Percentiles rank a stretch among this genome's conserved stretches.
Conservation (phyloP, 1,284 basidiomycete genomes). For the Melampsora larici-populina region DNA sequence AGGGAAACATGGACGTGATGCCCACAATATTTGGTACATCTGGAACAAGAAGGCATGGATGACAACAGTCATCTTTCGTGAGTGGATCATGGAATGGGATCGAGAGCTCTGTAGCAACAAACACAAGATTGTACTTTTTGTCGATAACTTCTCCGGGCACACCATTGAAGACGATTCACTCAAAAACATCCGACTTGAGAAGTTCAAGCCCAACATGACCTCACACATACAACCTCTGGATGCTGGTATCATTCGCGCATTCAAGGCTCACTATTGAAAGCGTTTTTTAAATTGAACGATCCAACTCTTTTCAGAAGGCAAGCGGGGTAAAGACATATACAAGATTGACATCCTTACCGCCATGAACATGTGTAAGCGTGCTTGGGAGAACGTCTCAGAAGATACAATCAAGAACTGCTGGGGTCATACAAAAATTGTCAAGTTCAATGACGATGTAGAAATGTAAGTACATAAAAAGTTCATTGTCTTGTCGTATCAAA, state of each 20-base stretch:
- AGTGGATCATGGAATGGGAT: constrained; percentile 1
- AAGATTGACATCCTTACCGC: too few species aligned
- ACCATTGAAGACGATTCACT: not conserved
- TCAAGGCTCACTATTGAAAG: constrained; percentile 4
- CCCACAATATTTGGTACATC: not conserved
- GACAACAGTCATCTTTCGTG: not conserved
- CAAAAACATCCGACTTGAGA: constrained; percentile 1
- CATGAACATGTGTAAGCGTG: too few species aligned
- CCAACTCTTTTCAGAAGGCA: too few species aligned
- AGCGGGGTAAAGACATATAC: too few species aligned
- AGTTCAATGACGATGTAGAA: too few species aligned
- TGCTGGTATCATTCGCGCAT: constrained; percentile 39
- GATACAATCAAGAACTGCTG: too few species aligned
- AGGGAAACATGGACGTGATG: not conserved
- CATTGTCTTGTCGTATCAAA: not conserved
- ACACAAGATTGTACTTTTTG: constrained; percentile 6
- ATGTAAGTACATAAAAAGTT: not conserved
- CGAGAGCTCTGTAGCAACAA: not conserved
- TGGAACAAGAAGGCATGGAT: constrained; percentile 12
- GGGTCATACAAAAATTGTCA: too few species aligned
- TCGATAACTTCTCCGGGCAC: constrained; percentile 18
- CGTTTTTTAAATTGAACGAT: too few species aligned
- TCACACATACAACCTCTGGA: constrained; percentile 42
- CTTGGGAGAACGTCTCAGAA: too few species aligned
- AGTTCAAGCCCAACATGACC: constrained; percentile 37